Base-by-base conservation (phyloP, 495 filamentous ascomycete genomes). In the Cercophora newfieldiana region DNA sequence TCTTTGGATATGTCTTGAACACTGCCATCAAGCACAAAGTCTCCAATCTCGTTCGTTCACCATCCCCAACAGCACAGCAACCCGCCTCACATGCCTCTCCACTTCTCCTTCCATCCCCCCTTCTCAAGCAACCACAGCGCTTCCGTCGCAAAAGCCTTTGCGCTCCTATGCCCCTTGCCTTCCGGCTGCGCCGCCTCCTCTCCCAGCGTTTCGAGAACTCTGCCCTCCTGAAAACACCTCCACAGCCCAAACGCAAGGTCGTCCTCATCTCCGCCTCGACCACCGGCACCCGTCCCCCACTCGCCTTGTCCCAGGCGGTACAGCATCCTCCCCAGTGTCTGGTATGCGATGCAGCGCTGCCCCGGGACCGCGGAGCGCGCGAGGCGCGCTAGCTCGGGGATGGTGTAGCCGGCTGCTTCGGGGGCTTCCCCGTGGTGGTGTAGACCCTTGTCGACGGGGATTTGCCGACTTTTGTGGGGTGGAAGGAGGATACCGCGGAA, bases 391-490 rank as follows among this genome's bases (percentile, higher is more conserved):
- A 99, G 82, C 76, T 99, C 95, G 0, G 89, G 89, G 28, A 99
- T 84, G 1, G 96, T 97, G 75, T 99, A 99, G 0, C 95, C 95
- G 0, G 95, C 95, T 0, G 94, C 92, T 71, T 95, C 91, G 14
- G 95, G 95, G 7, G 96, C 93, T 51, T 96, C 88, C 66, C 88
- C 93, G 75, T 99, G 95, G 75, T 99, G 95, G 76, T 99, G 95
- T 47, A 99, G 83, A 1, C 95, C 95, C 26, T 89, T 83, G 16
- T 83, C 88, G 1, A 85, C 83, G 0, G 94, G 89, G 24, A 98
- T 85, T 7, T 84, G 82, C 54, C 90, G 83, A 12, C 92, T 86
- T 5, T 85, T 85, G 26, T 86, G 81, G 1, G 95, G 95, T 0
- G 94, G 84, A 25, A 99, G 80, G 0, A 99, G 81, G 0, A 79